phyloP scores from a whole-genome alignment of 441 rosid genomes.

The Adansonia rubrostipa region DNA sequence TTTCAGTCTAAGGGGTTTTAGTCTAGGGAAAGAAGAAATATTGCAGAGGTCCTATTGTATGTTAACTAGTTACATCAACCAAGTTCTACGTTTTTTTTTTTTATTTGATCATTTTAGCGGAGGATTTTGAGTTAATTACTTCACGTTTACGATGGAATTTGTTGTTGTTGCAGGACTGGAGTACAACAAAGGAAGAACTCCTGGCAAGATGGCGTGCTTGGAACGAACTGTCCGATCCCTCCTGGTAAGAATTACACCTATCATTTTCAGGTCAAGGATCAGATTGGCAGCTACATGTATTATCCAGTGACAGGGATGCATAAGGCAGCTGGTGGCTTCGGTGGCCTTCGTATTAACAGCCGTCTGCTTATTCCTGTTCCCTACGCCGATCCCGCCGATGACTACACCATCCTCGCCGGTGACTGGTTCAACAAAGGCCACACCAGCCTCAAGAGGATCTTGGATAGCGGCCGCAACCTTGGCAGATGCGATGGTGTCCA shows the following conservation, averaged over 20 bases:
- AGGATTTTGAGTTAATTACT: too few species aligned
- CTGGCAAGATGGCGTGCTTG: slow-evolving; percentile 67
- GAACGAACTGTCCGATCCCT: slow-evolving; percentile 66
- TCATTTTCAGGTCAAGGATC: slow-evolving; percentile 42
- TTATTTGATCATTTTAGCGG: too few species aligned
- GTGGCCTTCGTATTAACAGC: not conserved
- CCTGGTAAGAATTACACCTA: slow-evolving; percentile 64
- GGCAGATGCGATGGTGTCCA: slow-evolving; percentile 42
- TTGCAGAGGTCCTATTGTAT: too few species aligned
- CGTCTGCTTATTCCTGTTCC: not conserved
- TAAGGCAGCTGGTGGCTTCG: not conserved
- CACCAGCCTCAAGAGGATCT: slow-evolving; percentile 41
- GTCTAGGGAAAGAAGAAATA: too few species aligned
- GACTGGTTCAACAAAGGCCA: slow-evolving; percentile 69
- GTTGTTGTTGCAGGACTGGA: slow-evolving; percentile 47
- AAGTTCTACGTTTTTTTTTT: too few species aligned
- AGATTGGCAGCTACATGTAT: not conserved
- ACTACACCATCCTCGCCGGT: slow-evolving; percentile 53
- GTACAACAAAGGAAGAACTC: slow-evolving; percentile 69
- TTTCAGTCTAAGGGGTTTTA: too few species aligned
- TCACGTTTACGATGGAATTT: too few species aligned
- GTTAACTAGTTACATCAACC: too few species aligned
- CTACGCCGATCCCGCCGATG: slow-evolving; percentile 61
- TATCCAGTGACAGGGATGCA: not conserved
- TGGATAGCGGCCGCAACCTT: slow-evolving; percentile 61